phyloP scores from a whole-genome alignment of 139 green algal species.

The Chlamydomonas urium region DNA sequence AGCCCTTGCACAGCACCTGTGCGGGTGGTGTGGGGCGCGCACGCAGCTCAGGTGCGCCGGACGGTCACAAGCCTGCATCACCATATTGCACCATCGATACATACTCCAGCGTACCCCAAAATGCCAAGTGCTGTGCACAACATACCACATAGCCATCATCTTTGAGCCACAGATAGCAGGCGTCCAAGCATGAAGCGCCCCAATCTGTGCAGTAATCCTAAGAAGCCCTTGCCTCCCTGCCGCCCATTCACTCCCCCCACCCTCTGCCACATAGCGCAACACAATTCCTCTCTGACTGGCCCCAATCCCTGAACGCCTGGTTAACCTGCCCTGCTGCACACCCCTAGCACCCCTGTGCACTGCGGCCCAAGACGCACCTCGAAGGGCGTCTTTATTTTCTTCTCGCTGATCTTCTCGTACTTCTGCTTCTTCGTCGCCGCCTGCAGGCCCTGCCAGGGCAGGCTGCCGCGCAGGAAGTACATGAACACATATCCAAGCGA shows the following conservation, averaged over 20 bases:
- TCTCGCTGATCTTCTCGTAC: constrained; percentile 99
- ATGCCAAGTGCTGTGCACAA: too few relatives aligned
- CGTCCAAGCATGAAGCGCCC: too few relatives aligned
- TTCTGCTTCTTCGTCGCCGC: constrained; percentile 99
- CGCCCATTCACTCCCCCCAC: too few relatives aligned
- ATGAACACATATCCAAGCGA: constrained; percentile 84
- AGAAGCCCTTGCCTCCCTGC: too few relatives aligned
- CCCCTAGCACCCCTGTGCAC: neutral
- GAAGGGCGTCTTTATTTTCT: constrained; percentile 97
- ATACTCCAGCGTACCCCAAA: too few relatives aligned
- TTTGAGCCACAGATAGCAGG: too few relatives aligned
- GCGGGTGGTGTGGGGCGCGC: too few relatives aligned
- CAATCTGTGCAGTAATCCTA: too few relatives aligned
- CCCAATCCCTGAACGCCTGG: neutral
- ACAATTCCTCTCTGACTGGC: neutral
- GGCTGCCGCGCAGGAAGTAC: constrained; percentile 95
- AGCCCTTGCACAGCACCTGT: constrained; percentile 90
- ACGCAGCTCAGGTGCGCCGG: too few relatives aligned
- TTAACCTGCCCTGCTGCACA: constrained; percentile 13
- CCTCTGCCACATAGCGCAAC: neutral
- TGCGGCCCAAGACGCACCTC: constrained; percentile 68
- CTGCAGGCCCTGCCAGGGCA: constrained; percentile 96
- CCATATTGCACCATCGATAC: too few relatives aligned
- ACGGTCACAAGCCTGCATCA: too few relatives aligned
- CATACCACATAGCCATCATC: too few relatives aligned